Base-by-base conservation (phyloP, 768 basidiomycete species). In the Mycena polygramma region DNA sequence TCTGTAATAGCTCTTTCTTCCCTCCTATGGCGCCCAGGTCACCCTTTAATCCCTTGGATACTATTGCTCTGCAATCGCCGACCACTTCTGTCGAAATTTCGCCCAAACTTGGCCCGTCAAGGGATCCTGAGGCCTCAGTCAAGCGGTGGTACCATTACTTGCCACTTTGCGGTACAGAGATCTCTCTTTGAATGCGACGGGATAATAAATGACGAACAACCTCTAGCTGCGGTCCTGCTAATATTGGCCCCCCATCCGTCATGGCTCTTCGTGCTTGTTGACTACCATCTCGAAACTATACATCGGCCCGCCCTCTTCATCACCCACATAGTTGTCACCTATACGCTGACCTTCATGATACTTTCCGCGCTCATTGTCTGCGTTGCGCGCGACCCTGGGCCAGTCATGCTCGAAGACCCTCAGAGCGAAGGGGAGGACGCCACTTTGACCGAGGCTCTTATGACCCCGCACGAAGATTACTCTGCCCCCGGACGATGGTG, bases 171-270 rank as follows among this genome's bases (percentile, higher is more conserved):
- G 80, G 91, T 91, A 75, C 68, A 87, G 79, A 57, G 17, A 30
- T 26, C 36, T 45, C 24, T 24, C 7, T 64, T 60, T 14, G 17
- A 22, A 19, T 36, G 20, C 17, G 13, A 36, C 26, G 24, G 6
- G 17, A 37, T 35, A 37, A 7, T 36, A 17, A 37, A 7, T 36
- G 9, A 64, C 37, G 19, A n/a, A 10, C 26, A n/a, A 53, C 39
- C 36, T 51, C 17, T 68, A 89, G 89, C 79, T 19, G 79, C 88
- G 19, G 74, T 94, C 35, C 60, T 85, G 26, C 78, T 94, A 48
- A 87, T 94, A 60, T 77, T 94, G 6, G 86, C 88, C 10, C 93
- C 94, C 11, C 94, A 94, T 45, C 93, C 93, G 1, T 94, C 94
- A 7, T 81, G 91, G 74, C 80, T 94, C 17, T 85, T 88, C 66